Conservation (phyloP, 208 protist genomes). For the Leishmania tropica region DNA sequence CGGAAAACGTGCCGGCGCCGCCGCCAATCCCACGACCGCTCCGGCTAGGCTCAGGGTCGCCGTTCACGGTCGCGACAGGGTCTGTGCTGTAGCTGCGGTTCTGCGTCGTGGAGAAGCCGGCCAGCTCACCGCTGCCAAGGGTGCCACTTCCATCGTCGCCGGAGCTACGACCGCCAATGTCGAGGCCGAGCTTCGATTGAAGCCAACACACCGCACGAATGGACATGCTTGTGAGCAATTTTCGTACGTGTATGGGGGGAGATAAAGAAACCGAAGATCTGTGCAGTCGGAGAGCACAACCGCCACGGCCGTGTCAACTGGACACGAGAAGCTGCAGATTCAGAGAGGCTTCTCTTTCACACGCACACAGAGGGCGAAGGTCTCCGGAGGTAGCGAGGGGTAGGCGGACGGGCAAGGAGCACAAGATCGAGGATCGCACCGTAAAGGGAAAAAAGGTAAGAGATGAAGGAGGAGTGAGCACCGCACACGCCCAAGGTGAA, state of each 20-base stretch:
- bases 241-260: neutral
- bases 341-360: neutral
- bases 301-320: neutral
- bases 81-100: conserved; percentile 29
- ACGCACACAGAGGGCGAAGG: neutral
- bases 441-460: neutral
- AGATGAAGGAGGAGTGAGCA: neutral
- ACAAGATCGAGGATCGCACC: neutral
- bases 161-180: conserved; percentile 55
- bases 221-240: conserved; percentile 46
- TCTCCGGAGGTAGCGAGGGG: neutral
- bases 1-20: conserved; percentile 3
- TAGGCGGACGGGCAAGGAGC: neutral
- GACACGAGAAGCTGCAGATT: neutral
- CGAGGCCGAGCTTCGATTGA: conserved; percentile 74
- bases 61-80: neutral
- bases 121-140: conserved; percentile 15
- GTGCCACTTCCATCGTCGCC: conserved; percentile 8
- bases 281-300: neutral
- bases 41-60: neutral
- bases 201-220: conserved; percentile 77
- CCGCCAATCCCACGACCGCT: conserved; percentile 1
- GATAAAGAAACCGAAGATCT: conserved; percentile 6
- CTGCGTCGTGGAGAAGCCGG: conserved; percentile 23
- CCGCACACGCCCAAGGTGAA: neutral